Percentiles rank a stretch among this genome's conserved stretches.
These are phyloP conservation scores for Hortiboletus flavorubellus DNA, from an alignment of 768 basidiomycete genomes.

Conservation along the genomic window DNA sequence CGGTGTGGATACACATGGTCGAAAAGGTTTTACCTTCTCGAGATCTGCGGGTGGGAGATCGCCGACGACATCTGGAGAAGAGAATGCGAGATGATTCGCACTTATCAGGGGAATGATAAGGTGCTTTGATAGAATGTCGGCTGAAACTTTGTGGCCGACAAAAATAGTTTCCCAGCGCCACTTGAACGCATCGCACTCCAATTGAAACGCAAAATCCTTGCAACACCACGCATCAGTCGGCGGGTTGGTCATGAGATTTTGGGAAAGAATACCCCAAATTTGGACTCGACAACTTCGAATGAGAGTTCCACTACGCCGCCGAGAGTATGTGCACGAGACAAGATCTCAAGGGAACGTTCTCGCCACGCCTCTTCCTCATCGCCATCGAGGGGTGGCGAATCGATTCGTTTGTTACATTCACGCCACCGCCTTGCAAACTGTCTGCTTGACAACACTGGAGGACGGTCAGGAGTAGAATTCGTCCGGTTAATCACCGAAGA, in stretches of 20 bases:
- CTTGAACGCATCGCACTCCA: constrained; percentile 59
- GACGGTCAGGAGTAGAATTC: constrained; percentile 13
- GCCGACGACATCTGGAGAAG: constrained; percentile 53
- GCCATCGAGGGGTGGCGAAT: constrained; percentile 27
- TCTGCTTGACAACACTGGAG: constrained; percentile 50
- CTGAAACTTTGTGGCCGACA: constrained; percentile 59
- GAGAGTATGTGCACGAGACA: constrained; percentile 60
- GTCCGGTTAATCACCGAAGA: constrained; percentile 22
- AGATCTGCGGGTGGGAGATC: constrained; percentile 56
- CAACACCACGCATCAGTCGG: constrained; percentile 13
- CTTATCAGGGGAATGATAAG: constrained; percentile 76
- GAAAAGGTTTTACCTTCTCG: constrained; percentile 50
- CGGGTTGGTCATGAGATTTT: background rate
- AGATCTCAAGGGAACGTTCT: constrained; percentile 47
- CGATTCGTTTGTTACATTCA: constrained; percentile 43
- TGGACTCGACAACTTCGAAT: constrained; percentile 58
- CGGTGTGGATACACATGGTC: constrained; percentile 3
- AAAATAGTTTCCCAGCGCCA: constrained; percentile 79
- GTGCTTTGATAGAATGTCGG: constrained; percentile 75
- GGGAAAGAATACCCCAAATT: constrained; percentile 47
- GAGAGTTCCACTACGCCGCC: constrained; percentile 53
- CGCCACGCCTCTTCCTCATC: constrained; percentile 65
- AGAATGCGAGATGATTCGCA: constrained; percentile 63
- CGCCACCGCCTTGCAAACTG: constrained; percentile 72
- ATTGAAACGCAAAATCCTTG: constrained; percentile 65